These are phyloP conservation scores for Saccharomyces hybrid DNA, from an alignment of 1,139 yeast genomes.

Conservation along the genomic window DNA sequence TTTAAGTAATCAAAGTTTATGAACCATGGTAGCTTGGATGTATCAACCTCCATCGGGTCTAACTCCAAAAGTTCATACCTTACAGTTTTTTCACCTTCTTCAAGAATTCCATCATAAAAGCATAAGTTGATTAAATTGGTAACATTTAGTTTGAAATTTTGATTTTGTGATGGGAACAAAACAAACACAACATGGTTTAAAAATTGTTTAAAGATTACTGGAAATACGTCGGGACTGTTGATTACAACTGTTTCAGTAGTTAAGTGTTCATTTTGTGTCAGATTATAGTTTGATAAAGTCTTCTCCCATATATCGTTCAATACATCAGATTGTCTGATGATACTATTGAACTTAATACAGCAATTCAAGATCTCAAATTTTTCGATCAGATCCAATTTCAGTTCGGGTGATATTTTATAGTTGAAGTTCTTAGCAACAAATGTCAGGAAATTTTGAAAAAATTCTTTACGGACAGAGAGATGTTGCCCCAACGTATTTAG, in stretches of 20 bases:
- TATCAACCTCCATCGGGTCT: constrained; percentile 21
- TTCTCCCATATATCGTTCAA: constrained; percentile 17
- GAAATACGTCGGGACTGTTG: constrained; percentile 33
- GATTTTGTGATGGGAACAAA: constrained; percentile 14
- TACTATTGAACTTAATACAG: constrained; percentile 38
- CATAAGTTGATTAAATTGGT: constrained; percentile 36
- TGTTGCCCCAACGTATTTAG: constrained; percentile 40
- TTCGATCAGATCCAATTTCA: constrained; percentile 26
- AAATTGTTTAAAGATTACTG: constrained; percentile 35
- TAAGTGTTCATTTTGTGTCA: constrained; percentile 1
- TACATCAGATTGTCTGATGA: constrained; percentile 14
- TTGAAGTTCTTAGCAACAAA: constrained; percentile 45
- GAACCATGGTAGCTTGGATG: constrained; percentile 34
- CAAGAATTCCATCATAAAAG: constrained; percentile 37
- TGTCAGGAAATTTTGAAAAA: constrained; percentile 38
- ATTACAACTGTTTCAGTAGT: constrained; percentile 18
- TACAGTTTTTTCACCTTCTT: constrained; percentile 38
- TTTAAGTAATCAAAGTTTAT: constrained; percentile 20
- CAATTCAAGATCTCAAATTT: constrained; percentile 49
- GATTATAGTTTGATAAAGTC: constrained; percentile 10
- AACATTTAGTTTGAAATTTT: constrained; percentile 29
- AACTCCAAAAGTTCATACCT: constrained; percentile 29
- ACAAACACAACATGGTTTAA: constrained; percentile 26
- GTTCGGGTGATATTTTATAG: constrained; percentile 29
- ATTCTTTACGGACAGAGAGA: constrained; percentile 37